Conservation (phyloP, 2,329 filamentous ascomycete genomes). For the Botrytis deweyae region DNA sequence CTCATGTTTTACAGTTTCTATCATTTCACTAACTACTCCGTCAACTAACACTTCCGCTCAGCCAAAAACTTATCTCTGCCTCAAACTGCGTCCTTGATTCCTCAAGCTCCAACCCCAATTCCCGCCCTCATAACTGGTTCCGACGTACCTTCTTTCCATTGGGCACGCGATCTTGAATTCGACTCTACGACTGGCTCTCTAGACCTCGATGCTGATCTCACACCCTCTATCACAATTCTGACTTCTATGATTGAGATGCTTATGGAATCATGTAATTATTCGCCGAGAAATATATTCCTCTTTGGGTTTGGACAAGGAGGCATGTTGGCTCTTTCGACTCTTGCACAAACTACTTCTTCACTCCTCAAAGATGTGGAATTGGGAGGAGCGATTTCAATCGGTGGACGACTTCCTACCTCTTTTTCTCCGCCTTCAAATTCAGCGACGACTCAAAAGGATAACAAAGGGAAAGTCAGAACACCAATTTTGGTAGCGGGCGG, state of each 20-base stretch:
- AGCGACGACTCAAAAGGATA: not conserved
- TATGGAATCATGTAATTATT: conserved; percentile 50
- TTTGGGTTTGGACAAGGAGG: conserved; percentile 58
- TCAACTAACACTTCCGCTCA: not conserved
- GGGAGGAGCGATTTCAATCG: conserved; percentile 62
- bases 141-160: conserved; percentile 49
- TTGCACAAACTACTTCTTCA: conserved; percentile 23
- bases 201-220: conserved; percentile 55
- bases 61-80: conserved; percentile 58
- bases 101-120: conserved; percentile 60
- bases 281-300: conserved; percentile 50
- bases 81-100: conserved; percentile 61
- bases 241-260: conserved; percentile 47
- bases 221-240: conserved; percentile 44
- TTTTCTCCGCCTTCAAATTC: not conserved
- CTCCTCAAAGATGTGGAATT: conserved; percentile 42
- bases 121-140: conserved; percentile 49
- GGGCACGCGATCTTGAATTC: conserved; percentile 59
- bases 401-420: conserved; percentile 52
- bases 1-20: not conserved
- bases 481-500: conserved; percentile 63
- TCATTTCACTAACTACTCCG: not conserved
- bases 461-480: conserved; percentile 57
- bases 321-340: conserved; percentile 51
- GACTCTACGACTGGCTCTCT: conserved; percentile 51